Conservation (phyloP, 2,329 filamentous ascomycete genomes). For the Chaetomiaceae sp. region DNA sequence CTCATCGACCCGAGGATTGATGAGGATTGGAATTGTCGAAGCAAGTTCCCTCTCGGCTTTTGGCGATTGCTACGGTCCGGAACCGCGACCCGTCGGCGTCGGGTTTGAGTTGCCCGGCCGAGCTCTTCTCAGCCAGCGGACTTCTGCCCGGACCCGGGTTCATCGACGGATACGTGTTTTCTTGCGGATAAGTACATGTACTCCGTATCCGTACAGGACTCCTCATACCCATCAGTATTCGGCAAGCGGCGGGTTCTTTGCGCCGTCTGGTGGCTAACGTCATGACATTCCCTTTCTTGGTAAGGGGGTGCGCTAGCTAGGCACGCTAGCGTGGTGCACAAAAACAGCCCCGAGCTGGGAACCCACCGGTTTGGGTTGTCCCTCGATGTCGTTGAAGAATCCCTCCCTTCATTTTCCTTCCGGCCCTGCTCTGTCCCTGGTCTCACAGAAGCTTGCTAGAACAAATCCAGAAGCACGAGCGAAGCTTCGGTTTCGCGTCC, state of each 20-base stretch:
- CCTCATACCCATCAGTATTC: too few species aligned
- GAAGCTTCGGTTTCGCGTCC: background rate
- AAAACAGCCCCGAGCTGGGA: constrained; percentile 7
- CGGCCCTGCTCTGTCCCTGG: background rate
- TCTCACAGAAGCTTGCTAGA: background rate
- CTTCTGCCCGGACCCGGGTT: too few species aligned
- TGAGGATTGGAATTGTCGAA: background rate
- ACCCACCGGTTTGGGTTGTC: constrained; percentile 15
- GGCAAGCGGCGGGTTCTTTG: too few species aligned
- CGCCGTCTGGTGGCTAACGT: background rate
- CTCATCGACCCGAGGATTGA: too few species aligned
- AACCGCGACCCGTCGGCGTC: too few species aligned
- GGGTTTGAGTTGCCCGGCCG: too few species aligned
- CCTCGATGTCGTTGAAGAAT: constrained; percentile 1
- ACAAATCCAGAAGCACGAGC: background rate
- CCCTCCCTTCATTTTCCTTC: background rate
- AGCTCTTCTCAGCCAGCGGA: too few species aligned
- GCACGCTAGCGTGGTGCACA: background rate
- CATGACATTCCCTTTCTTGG: background rate
- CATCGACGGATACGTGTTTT: too few species aligned
- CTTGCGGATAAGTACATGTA: too few species aligned
- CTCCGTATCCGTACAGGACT: too few species aligned
- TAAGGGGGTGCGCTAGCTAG: background rate
- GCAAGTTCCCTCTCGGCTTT: background rate
- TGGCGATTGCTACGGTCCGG: too few species aligned